phyloP scores from a whole-genome alignment of 345 rosid species.

The Brassica nigra region DNA sequence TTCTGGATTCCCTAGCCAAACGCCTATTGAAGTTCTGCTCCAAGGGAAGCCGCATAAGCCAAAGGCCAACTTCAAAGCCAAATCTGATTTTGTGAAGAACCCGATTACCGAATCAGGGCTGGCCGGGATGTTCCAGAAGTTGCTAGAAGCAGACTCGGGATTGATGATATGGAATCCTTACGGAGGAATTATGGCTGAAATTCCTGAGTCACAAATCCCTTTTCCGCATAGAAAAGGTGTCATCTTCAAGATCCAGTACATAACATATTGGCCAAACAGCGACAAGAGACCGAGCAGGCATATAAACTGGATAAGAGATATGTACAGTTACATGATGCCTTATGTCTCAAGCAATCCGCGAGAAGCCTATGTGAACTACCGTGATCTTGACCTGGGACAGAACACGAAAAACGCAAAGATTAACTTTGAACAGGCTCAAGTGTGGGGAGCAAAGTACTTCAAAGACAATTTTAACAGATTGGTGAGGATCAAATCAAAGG shows the following conservation, averaged over 20 bases:
- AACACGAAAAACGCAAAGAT: constrained; percentile 32
- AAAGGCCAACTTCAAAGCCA: constrained; percentile 55
- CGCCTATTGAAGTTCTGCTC: constrained; percentile 43
- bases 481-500: constrained; percentile 36
- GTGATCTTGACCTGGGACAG: constrained; percentile 67
- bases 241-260: constrained; percentile 50
- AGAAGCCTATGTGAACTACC: constrained; percentile 61
- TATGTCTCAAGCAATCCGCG: constrained; percentile 62
- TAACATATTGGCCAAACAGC: constrained; percentile 42
- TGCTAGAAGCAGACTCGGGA: constrained; percentile 47
- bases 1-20: constrained; percentile 46
- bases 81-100: constrained; percentile 49
- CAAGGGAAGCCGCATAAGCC: constrained; percentile 45
- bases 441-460: constrained; percentile 53
- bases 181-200: constrained; percentile 63
- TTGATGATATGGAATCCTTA: constrained; percentile 60
- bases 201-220: constrained; percentile 46
- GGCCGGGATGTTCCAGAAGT: constrained; percentile 48
- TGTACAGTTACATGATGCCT: constrained; percentile 62
- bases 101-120: constrained; percentile 40
- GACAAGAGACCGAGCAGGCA: constrained; percentile 23
- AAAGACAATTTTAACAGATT: constrained; percentile 43
- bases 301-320: constrained; percentile 46
- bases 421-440: constrained; percentile 40
- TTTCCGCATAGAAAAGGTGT: constrained; percentile 63